phyloP scores from a whole-genome alignment of 345 rosid genomes.

The Kandelia obovata region DNA sequence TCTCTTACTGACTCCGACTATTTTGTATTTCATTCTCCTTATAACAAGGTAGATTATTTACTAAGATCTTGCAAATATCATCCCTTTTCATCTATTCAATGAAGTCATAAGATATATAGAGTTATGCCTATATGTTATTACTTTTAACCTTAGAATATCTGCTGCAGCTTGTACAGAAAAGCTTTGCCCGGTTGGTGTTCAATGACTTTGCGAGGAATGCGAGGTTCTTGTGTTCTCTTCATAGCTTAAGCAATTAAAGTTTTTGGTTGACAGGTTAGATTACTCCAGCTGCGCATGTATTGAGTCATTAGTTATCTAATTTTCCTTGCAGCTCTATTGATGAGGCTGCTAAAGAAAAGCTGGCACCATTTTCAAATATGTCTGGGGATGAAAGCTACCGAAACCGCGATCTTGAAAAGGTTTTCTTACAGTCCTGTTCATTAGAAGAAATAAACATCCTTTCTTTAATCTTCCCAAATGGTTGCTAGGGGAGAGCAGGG shows the following conservation, averaged over 20 bases:
- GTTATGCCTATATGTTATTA: neutral
- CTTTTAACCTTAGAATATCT: slow-evolving; percentile 17
- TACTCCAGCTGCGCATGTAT: neutral
- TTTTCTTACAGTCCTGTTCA: slow-evolving; percentile 11
- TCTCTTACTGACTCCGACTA: slow-evolving; percentile 72
- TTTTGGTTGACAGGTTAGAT: neutral
- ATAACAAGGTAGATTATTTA: slow-evolving; percentile 67
- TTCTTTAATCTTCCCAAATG: neutral
- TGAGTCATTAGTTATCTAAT: slow-evolving; percentile 4
- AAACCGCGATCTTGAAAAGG: slow-evolving; percentile 98
- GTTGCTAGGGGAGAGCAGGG: neutral
- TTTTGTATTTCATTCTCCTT: slow-evolving; percentile 95
- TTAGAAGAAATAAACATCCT: neutral
- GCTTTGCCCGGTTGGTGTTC: slow-evolving; percentile 85
- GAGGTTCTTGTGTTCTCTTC: slow-evolving; percentile 46
- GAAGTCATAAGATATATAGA: neutral
- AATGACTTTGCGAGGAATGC: slow-evolving; percentile 81
- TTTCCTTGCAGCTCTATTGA: slow-evolving; percentile 61
- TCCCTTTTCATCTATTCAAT: neutral
- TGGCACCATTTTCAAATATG: slow-evolving; percentile 70
- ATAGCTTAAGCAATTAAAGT: neutral
- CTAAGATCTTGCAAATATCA: neutral
- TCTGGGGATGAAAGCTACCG: slow-evolving; percentile 89
- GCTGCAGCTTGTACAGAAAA: slow-evolving; percentile 97
- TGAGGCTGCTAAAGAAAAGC: slow-evolving; percentile 72